Evolutionary conservation across 2,329 filamentous ascomycete genomes (phyloP), one percentile per base, ranked within the genome.

Genomic region (Aspergillus ochraceus): DNA sequence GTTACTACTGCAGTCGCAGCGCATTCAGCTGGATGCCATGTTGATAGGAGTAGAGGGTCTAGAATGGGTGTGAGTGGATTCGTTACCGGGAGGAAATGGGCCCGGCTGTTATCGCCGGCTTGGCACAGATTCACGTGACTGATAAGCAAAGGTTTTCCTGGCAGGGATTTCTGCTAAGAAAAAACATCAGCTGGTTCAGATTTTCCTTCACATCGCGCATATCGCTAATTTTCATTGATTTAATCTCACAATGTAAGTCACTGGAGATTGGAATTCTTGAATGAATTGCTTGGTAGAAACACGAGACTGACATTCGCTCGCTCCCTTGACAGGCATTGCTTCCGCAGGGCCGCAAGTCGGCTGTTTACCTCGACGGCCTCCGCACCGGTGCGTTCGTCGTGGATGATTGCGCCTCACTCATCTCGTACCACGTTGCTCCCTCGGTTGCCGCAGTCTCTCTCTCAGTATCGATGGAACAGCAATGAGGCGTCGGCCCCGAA

Each of bases 321-420:
- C 45, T 54, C 20, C 22, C 17, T 42, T 8, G 26, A 24, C 64
- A 88, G 85, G 85, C 83, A 81, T 76, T 78, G 79, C 64, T 76
- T 89, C 66, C 84, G 85, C 62, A 84, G 83, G 69, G 78, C 82
- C 65, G 84, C 85, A 66, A 77, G 81, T 69, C 83, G 84, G 69
- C 80, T 84, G 52, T 68, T 86, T 59, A 76, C 80, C 24, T 76
- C 80, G 36, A 77, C 81, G 36, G 68, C 75, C 61, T 77, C 79
- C 50, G 70, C 78, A 64, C 66, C 80, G 61, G 74, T 75, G 45
- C 80, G 76, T 65, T 75, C 74, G 59, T 74, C 76, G 54, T 74
- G 75, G 55, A 73, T 80, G 60, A 71, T 75, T 52, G 71, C 76
- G 73, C 55, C 74, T 75, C 32, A 71, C 74, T 46, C 58, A 5